Evolutionary conservation across 257 asterid genomes (phyloP).

Genomic region (Fraxinus cuspidata): DNA sequence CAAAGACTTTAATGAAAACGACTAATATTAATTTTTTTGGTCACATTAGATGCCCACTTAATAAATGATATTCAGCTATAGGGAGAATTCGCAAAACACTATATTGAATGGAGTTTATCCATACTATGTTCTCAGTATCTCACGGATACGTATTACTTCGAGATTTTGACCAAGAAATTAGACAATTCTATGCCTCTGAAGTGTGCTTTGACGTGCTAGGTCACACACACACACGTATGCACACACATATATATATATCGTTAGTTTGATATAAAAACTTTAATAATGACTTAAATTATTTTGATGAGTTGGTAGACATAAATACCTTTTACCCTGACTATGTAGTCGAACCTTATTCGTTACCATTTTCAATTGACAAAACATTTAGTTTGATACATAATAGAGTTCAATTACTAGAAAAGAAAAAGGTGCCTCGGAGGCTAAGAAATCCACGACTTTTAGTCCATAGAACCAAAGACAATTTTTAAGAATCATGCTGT

Average conservation of each 20-base stretch:
- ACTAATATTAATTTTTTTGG: too few species aligned
- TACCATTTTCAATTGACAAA: constrained; percentile 1
- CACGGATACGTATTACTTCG: too few species aligned
- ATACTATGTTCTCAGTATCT: too few species aligned
- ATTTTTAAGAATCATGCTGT: constrained; percentile 34
- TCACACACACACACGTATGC: too few species aligned
- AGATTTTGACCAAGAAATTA: too few species aligned
- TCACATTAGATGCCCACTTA: too few species aligned
- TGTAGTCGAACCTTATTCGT: neutral
- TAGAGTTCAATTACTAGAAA: neutral
- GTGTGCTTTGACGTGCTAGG: too few species aligned
- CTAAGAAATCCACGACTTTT: constrained; percentile 30
- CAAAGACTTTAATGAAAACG: too few species aligned
- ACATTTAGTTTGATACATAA: constrained; percentile 10
- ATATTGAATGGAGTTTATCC: neutral
- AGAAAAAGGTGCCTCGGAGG: constrained; percentile 19
- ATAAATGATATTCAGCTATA: too few species aligned
- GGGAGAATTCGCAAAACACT: neutral
- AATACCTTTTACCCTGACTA: too few species aligned
- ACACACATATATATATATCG: too few species aligned
- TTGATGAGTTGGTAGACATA: neutral
- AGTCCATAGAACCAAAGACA: constrained; percentile 28
- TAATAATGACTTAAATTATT: neutral
- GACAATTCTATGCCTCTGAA: too few species aligned
- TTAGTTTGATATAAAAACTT: neutral